Conservation (phyloP, 345 rosid species). For the Odontarrhena argentea region DNA sequence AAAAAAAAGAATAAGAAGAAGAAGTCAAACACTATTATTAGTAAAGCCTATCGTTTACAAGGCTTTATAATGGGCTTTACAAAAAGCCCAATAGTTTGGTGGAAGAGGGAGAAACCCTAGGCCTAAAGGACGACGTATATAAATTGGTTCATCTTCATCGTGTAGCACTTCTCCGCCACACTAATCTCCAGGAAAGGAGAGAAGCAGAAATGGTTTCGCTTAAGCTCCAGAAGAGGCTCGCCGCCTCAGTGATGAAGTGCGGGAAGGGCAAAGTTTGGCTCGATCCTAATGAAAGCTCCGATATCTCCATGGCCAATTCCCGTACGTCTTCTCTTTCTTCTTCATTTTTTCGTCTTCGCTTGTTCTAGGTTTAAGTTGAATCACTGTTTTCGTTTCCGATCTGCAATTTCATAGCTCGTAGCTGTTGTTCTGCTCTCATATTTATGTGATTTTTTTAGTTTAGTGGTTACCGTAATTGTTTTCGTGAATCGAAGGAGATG, state of each 20-base stretch:
- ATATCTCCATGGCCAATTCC: constrained; percentile 47
- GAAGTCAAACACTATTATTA: too few relatives aligned
- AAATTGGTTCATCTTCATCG: constrained; percentile 4
- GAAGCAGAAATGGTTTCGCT: constrained; percentile 41
- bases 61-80: background rate
- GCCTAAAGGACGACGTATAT: background rate
- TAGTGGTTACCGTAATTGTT: background rate
- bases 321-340: constrained; percentile 23
- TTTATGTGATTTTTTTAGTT: background rate
- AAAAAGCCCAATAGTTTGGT: constrained; percentile 10
- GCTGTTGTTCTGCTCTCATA: background rate
- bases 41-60: background rate
- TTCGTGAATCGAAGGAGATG: background rate
- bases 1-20: too few relatives aligned
- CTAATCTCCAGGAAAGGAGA: constrained; percentile 18
- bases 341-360: background rate
- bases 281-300: constrained; percentile 43
- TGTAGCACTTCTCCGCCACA: constrained; percentile 36
- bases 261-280: constrained; percentile 48
- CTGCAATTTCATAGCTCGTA: background rate
- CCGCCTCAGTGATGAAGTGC: constrained; percentile 46
- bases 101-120: constrained; percentile 38
- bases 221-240: constrained; percentile 47
- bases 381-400: constrained; percentile 17
- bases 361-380: background rate